Evolutionary conservation across 495 filamentous ascomycete genomes (phyloP).

Genomic region (Hypoxylon subgilvum): DNA sequence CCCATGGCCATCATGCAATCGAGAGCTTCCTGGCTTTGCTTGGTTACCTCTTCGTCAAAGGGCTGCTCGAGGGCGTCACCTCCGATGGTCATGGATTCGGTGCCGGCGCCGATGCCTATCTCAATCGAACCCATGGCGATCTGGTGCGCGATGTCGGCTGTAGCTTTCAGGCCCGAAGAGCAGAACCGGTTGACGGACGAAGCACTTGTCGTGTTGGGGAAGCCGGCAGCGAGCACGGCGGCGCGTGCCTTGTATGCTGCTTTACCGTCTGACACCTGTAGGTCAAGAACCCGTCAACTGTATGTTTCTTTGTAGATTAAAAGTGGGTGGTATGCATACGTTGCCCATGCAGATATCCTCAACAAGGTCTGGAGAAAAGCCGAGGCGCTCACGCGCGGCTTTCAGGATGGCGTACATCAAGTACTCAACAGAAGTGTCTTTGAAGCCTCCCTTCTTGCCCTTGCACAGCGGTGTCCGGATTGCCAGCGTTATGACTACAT

Average conservation of each 20-base stretch:
- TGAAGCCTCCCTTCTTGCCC: conserved; percentile 83
- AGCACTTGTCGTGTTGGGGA: conserved; percentile 84
- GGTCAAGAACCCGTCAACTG: not conserved
- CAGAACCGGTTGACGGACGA: conserved; percentile 94
- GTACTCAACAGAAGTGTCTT: conserved; percentile 90
- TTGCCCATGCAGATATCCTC: conserved; percentile 95
- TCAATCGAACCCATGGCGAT: conserved; percentile 83
- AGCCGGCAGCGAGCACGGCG: conserved; percentile 86
- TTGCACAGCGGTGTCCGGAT: conserved; percentile 81
- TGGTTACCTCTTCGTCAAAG: conserved; percentile 78
- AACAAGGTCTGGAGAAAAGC: conserved; percentile 79
- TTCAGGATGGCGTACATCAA: conserved; percentile 79
- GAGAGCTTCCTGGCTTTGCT: conserved; percentile 71
- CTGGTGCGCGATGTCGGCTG: conserved; percentile 91
- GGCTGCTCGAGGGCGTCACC: conserved; percentile 70
- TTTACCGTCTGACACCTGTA: conserved; percentile 81
- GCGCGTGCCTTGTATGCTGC: conserved; percentile 89
- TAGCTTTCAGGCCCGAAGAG: conserved; percentile 91
- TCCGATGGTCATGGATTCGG: conserved; percentile 81
- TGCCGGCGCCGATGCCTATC: conserved; percentile 83
- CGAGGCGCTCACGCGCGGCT: conserved; percentile 73
- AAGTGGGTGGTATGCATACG: conserved; percentile 57
- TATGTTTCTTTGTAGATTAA: not conserved
- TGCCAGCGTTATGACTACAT: conserved; percentile 89
- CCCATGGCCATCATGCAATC: conserved; percentile 97